Base-by-base conservation (phyloP, 306 rosid species). In the Arachis stenosperma region DNA sequence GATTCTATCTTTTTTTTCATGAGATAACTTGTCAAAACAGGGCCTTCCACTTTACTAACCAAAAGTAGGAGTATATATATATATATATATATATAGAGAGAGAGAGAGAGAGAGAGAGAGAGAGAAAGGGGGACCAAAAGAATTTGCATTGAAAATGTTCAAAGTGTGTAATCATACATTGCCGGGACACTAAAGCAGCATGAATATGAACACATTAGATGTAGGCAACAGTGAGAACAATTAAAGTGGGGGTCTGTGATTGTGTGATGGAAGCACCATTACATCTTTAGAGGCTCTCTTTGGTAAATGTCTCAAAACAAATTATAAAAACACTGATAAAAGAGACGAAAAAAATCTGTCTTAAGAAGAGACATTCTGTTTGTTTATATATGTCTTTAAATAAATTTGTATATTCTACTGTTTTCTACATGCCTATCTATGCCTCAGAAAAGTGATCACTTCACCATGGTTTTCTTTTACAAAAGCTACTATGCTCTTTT, bases 211-310 rank as follows among this genome's bases (percentile, higher is more conserved):
- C 75, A 81, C 68, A 69, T 58, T 72, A 81, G 67, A 79, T 79
- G 76, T 74, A 71, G 78, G 82, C 67, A 70, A 67, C 51, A 82
- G 78, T 74, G 82, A 72, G 86, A 82, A 85, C 79, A 74, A 65
- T 68, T 36, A 71, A 66, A 63, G 80, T 48, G 84, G 73, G 85
- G 82, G 76, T 85, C 83, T 85, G 6, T 40, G 73, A 68, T 33
- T 70, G 70, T 69, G 80, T 71, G 78, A 62, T 79, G 77, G 50
- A 36, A 79, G 78, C 78, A 82, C 67, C 82, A 81, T 70, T 33
- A 33, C 37, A 33, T 33, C 37, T 2, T 33, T 2, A 2, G 3
- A 33, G 4, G 3, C 37, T 33, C 37, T 2, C 2, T 33, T 33
- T 33, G 37, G 37, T 33, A 33, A 33, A 33, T 33, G 37, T 33